Conservation (phyloP, 129 eudicot genomes). For the Kitagawia praeruptora region DNA sequence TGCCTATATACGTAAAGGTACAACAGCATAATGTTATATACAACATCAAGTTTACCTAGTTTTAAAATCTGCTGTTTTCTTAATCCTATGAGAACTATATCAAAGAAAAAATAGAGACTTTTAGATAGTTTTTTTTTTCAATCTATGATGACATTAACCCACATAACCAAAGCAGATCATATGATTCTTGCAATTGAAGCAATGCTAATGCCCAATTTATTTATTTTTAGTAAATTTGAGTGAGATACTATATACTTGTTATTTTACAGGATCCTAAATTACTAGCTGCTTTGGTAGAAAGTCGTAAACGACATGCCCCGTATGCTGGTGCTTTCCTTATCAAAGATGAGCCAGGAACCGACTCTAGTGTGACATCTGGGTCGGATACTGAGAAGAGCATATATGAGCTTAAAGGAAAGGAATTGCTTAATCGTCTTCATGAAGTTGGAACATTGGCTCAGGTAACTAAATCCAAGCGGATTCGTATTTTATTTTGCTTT, state of each 20-base stretch:
- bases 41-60: neutral
- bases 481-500: neutral
- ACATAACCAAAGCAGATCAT: neutral
- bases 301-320: slow-evolving; percentile 85
- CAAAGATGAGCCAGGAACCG: slow-evolving; percentile 74
- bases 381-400: slow-evolving; percentile 68
- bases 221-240: neutral
- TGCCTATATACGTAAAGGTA: slow-evolving; percentile 98
- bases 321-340: slow-evolving; percentile 94
- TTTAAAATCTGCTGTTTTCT: neutral
- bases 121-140: neutral
- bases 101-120: neutral
- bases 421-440: slow-evolving; percentile 76
- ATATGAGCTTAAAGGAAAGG: slow-evolving; percentile 80
- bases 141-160: neutral
- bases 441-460: slow-evolving; percentile 97
- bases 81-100: neutral
- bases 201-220: neutral
- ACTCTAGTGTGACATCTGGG: slow-evolving; percentile 28
- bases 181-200: neutral
- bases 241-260: neutral
- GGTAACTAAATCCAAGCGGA: slow-evolving; percentile 35
- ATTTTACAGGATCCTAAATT: slow-evolving; percentile 73
- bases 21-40: neutral
- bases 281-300: slow-evolving; percentile 80